Percentiles rank a stretch among this genome's conserved stretches.
Conservation (phyloP, 768 basidiomycete species). For the Neoboletus magnificus region DNA sequence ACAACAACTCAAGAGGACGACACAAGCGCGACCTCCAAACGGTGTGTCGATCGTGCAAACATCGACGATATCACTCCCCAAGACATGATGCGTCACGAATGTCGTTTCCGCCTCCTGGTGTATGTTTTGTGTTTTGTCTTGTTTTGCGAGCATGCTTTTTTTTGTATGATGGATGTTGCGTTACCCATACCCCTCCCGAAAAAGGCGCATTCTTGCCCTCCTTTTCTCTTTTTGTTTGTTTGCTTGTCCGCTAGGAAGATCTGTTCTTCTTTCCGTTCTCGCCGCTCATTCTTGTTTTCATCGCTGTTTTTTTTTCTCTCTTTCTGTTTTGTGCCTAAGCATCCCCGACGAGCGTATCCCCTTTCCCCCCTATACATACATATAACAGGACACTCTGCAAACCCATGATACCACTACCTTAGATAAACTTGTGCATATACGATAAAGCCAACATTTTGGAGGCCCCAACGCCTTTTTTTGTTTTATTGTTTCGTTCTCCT, state of each 20-base stretch:
- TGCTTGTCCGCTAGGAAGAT: background rate
- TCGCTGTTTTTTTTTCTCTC: background rate
- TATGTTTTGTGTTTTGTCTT: background rate
- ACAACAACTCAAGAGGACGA: conserved; percentile 63
- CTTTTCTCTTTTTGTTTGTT: background rate
- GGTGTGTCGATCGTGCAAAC: conserved; percentile 28
- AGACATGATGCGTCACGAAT: conserved; percentile 8
- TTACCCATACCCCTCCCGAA: background rate
- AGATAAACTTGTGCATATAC: conserved; percentile 18
- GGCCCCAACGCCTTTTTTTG: background rate
- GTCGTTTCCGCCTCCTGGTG: background rate
- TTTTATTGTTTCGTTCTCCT: conserved; percentile 4
- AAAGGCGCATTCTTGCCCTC: background rate
- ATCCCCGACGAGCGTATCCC: conserved; percentile 17
- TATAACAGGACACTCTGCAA: background rate
- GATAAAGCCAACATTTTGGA: conserved; percentile 7
- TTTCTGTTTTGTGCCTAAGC: background rate
- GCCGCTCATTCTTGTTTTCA: background rate
- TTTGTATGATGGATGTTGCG: conserved; percentile 5
- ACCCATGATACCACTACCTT: conserved; percentile 15
- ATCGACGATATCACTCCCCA: conserved; percentile 29
- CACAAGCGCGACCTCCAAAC: conserved; percentile 35
- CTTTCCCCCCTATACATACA: background rate
- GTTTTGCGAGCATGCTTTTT: conserved; percentile 6
- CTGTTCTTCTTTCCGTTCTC: background rate